These are phyloP conservation scores for Asterochloris sp. DNA, from an alignment of 139 green algal species.

Conservation along the genomic window DNA sequence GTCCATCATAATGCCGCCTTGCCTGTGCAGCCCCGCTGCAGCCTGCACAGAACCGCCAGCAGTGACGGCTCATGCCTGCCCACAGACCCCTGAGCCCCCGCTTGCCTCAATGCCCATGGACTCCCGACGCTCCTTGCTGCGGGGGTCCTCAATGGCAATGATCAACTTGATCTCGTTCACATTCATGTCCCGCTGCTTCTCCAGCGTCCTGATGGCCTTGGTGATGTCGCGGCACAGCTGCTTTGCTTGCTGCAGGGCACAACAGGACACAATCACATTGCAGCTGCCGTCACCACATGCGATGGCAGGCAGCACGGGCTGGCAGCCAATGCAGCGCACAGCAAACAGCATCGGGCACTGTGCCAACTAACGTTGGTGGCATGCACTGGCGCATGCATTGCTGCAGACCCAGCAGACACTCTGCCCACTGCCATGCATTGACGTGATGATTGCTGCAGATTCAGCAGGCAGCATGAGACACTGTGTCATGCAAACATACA, in stretches of 20 bases:
- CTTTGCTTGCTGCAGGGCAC: slow-evolving; percentile 46
- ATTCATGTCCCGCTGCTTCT: slow-evolving; percentile 75
- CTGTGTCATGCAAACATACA: no score
- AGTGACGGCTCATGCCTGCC: background rate
- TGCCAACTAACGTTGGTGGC: no score
- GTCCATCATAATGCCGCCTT: background rate
- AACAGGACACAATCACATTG: background rate
- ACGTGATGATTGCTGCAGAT: no score
- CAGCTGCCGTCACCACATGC: background rate
- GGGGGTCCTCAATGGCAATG: slow-evolving; percentile 80
- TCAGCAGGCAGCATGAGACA: no score
- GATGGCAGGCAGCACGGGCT: no score
- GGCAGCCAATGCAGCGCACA: no score
- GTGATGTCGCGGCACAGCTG: slow-evolving; percentile 69
- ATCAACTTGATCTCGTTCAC: slow-evolving; percentile 79
- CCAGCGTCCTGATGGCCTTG: slow-evolving; percentile 56
- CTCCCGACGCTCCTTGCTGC: slow-evolving; percentile 38
- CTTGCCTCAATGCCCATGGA: slow-evolving; percentile 64
- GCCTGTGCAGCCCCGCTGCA: background rate
- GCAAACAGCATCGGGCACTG: no score
- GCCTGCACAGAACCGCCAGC: background rate
- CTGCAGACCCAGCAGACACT: no score
- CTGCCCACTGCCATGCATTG: no score
- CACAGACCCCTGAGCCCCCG: background rate
- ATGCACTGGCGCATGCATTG: no score